These are phyloP conservation scores for Tetracladium setigerum DNA, from an alignment of 495 filamentous ascomycete genomes.

Conservation along the genomic window DNA sequence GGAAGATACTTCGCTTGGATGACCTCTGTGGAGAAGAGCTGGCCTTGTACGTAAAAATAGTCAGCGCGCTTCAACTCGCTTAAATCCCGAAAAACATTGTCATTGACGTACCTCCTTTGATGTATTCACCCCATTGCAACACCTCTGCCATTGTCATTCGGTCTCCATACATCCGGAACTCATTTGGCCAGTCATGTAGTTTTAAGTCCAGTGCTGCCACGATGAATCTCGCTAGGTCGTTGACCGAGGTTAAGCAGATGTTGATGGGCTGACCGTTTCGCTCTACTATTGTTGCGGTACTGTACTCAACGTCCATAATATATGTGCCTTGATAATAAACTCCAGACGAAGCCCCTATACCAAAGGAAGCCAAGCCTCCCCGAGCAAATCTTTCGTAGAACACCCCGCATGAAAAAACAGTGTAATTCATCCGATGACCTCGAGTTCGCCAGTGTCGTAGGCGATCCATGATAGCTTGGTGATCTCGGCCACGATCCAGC, in stretches of 20 bases:
- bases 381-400: constrained; percentile 69
- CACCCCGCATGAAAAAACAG: constrained; percentile 65
- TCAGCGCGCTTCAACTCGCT: constrained; percentile 2
- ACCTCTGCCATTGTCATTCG: constrained; percentile 46
- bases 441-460: constrained; percentile 42
- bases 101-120: constrained; percentile 15
- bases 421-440: constrained; percentile 47
- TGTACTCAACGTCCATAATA: constrained; percentile 50
- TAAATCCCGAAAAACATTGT: neutral
- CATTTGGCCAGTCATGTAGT: constrained; percentile 54
- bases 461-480: constrained; percentile 37
- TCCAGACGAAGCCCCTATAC: constrained; percentile 41
- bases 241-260: constrained; percentile 58
- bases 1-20: constrained; percentile 15
- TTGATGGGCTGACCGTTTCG: constrained; percentile 40
- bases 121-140: constrained; percentile 22
- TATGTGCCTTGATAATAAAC: constrained; percentile 52
- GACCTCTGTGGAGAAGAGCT: constrained; percentile 6
- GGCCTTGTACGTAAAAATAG: constrained; percentile 1
- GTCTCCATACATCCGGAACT: constrained; percentile 58
- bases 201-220: constrained; percentile 53
- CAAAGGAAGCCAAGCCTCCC: constrained; percentile 47
- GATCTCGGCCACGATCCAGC: constrained; percentile 46
- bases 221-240: constrained; percentile 60
- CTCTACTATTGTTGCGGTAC: constrained; percentile 50